Conservation (phyloP, 1,284 basidiomycete genomes). For the Ustilago bromivora region DNA sequence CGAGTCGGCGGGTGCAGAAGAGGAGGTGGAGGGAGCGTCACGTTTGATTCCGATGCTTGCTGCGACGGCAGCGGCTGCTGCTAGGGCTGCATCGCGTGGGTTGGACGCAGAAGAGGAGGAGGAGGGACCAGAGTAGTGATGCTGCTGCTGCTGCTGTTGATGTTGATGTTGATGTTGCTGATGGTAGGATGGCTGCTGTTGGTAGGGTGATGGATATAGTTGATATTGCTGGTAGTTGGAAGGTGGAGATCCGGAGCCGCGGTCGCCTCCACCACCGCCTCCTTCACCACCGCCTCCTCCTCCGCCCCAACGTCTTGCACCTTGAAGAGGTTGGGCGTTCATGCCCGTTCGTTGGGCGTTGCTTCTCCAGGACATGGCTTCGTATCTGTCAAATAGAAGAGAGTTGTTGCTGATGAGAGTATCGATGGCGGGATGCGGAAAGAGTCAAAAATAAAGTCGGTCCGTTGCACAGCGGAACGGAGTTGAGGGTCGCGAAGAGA, state of each 20-base stretch:
- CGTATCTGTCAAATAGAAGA: not conserved
- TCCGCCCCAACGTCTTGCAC: slow-evolving; percentile 62
- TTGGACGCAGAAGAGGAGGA: slow-evolving; percentile 26
- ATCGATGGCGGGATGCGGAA: not conserved
- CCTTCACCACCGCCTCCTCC: slow-evolving; percentile 31
- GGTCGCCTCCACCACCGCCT: not conserved
- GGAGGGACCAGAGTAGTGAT: slow-evolving; percentile 12
- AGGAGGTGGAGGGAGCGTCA: slow-evolving; percentile 13
- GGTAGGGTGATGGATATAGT: slow-evolving; percentile 14
- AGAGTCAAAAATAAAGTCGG: not conserved
- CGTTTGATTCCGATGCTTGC: slow-evolving; percentile 52
- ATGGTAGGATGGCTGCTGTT: slow-evolving; percentile 13
- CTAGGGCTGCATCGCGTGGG: slow-evolving; percentile 35
- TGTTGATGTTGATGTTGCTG: not conserved
- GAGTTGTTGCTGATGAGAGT: not conserved
- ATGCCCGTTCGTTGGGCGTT: slow-evolving; percentile 66
- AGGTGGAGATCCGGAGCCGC: slow-evolving; percentile 17
- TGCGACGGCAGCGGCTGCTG: slow-evolving; percentile 44
- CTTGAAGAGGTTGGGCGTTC: slow-evolving; percentile 65
- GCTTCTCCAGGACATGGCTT: slow-evolving; percentile 66
- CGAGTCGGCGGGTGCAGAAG: slow-evolving; percentile 3
- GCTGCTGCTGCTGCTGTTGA: not conserved
- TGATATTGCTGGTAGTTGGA: slow-evolving; percentile 17
- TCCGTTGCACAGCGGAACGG: not conserved
- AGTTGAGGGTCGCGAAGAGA: not conserved